These are phyloP conservation scores for Beauveria varroae DNA, from an alignment of 2,329 filamentous ascomycete genomes.

Conservation along the genomic window DNA sequence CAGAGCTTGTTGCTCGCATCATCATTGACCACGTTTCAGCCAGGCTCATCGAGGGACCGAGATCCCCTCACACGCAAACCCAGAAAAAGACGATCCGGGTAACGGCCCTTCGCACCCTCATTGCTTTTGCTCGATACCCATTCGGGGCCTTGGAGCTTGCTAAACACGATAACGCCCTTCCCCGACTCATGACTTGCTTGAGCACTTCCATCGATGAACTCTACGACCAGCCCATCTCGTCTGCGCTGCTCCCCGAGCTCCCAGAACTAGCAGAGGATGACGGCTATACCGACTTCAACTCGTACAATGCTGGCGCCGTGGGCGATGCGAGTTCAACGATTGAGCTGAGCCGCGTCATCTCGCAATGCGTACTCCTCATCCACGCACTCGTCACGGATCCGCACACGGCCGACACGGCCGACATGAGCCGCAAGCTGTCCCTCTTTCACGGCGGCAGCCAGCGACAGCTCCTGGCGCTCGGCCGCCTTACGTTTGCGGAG, in stretches of 20 bases:
- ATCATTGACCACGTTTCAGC: constrained; percentile 57
- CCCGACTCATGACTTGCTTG: constrained; percentile 62
- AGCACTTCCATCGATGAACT: constrained; percentile 63
- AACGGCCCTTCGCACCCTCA: constrained; percentile 45
- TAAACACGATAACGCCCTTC: constrained; percentile 60
- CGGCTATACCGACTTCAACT: background rate
- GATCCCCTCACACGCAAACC: constrained; percentile 26
- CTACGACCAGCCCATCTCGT: constrained; percentile 47
- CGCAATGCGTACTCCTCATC: constrained; percentile 40
- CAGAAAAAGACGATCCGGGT: constrained; percentile 37
- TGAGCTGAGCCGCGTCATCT: constrained; percentile 38
- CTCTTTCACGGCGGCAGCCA: constrained; percentile 66
- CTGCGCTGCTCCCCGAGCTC: background rate
- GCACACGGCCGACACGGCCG: constrained; percentile 35
- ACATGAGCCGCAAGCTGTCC: constrained; percentile 65
- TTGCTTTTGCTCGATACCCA: constrained; percentile 53
- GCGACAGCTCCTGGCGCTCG: constrained; percentile 74
- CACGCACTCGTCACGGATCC: constrained; percentile 46
- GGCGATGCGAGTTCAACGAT: background rate
- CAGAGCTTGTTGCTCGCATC: constrained; percentile 34
- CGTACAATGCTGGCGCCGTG: constrained; percentile 5
- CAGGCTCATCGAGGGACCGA: constrained; percentile 51
- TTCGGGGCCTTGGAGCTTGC: constrained; percentile 61
- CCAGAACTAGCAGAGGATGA: background rate
- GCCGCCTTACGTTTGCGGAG: constrained; percentile 73